A percentile compares a stretch with the other conserved stretches of the same genome.
Conservation (phyloP, 257 asterid genomes). For the Jacaranda copaia region DNA sequence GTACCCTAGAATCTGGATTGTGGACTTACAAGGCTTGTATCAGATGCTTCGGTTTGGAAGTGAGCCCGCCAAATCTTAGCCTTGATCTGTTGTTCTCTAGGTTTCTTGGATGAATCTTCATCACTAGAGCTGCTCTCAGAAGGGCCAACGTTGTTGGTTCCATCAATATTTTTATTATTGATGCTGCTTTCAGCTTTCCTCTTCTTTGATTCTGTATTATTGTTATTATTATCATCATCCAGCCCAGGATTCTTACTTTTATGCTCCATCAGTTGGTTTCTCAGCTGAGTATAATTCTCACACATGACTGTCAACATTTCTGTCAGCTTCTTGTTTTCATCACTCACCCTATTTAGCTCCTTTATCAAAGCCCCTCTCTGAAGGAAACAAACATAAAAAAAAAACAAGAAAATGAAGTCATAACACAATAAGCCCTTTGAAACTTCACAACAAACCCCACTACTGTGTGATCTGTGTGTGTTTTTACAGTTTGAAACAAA, state of each 20-base stretch:
- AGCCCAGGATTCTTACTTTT: conserved; percentile 42
- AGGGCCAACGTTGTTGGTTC: conserved; percentile 24
- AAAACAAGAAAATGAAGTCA: background rate
- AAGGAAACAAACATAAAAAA: background rate
- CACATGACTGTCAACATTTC: conserved; percentile 63
- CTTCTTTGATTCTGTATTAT: conserved; percentile 46
- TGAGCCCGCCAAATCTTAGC: conserved; percentile 57
- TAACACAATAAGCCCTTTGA: background rate
- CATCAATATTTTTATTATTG: conserved; percentile 22
- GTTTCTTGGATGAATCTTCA: conserved; percentile 67
- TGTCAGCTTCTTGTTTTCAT: conserved; percentile 81
- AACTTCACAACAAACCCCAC: background rate
- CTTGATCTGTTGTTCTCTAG: conserved; percentile 58
- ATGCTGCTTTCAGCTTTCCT: conserved; percentile 51
- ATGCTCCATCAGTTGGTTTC: conserved; percentile 50
- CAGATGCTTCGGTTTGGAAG: conserved; percentile 67
- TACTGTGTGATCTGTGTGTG: background rate
- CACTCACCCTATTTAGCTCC: conserved; percentile 72
- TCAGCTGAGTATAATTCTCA: conserved; percentile 67
- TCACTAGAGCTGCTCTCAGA: conserved; percentile 77
- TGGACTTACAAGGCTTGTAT: conserved; percentile 76
- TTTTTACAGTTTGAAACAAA: background rate
- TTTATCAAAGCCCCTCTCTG: conserved; percentile 70
- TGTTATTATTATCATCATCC: background rate
- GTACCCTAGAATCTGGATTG: background rate